phyloP scores from a whole-genome alignment of 164 flowering plant species.

The Warburgia ugandensis region DNA sequence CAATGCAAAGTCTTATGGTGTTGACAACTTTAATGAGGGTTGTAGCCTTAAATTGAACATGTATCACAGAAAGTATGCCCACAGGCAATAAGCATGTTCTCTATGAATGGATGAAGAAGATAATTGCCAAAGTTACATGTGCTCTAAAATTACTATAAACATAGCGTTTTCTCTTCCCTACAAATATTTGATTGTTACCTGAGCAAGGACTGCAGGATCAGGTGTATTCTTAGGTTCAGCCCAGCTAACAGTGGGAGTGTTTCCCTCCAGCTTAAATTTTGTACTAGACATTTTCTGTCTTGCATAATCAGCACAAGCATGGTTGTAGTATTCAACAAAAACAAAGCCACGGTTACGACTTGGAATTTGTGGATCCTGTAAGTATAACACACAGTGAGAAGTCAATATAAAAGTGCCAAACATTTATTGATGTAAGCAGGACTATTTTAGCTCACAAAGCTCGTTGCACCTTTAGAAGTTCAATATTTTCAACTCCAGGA shows the following conservation, averaged over 20 bases:
- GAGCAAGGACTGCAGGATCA: slow-evolving; percentile 73
- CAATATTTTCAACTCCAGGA: slow-evolving; percentile 84
- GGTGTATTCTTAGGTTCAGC: slow-evolving; percentile 84
- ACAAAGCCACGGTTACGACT: slow-evolving; percentile 93
- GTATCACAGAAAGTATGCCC: no score
- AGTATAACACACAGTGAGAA: slow-evolving; percentile 9
- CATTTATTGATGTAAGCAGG: background rate
- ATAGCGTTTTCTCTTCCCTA: background rate
- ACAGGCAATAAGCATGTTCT: no score
- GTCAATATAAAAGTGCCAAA: background rate
- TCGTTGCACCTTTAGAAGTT: slow-evolving; percentile 69
- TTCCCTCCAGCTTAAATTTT: slow-evolving; percentile 77
- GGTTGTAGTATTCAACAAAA: slow-evolving; percentile 86
- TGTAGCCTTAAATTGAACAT: no score
- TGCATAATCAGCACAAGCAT: slow-evolving; percentile 97
- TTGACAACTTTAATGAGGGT: no score
- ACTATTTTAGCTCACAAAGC: slow-evolving; percentile 5
- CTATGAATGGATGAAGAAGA: background rate
- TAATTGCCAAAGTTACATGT: background rate
- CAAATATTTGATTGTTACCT: slow-evolving; percentile 44
- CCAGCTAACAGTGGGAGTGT: slow-evolving; percentile 86
- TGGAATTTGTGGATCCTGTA: slow-evolving; percentile 84
- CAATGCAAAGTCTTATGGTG: no score
- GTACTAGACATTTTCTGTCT: slow-evolving; percentile 72
- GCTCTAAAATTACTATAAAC: background rate